These are phyloP conservation scores for Pyracantha coccinea DNA, from an alignment of 331 rosid genomes.

Conservation along the genomic window DNA sequence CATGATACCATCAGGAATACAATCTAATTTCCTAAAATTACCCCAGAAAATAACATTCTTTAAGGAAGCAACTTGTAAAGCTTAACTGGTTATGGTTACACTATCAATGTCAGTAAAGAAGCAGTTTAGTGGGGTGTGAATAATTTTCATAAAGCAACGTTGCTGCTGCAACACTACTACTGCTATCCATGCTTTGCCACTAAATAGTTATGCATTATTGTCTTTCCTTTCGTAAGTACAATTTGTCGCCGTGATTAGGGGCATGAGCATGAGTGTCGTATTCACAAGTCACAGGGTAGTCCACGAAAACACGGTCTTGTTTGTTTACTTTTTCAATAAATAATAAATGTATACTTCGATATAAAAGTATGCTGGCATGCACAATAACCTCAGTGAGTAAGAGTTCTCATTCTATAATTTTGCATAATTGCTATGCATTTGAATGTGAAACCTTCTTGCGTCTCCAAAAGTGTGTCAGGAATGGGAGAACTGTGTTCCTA, in stretches of 20 bases:
- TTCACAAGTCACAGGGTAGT: not conserved
- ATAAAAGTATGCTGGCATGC: not conserved
- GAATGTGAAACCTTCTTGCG: not conserved
- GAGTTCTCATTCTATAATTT: not conserved
- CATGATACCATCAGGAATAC: conserved; percentile 14
- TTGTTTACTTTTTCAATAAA: not conserved
- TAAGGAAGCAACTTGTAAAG: not conserved
- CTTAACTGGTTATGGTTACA: not conserved
- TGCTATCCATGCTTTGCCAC: not conserved
- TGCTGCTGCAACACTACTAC: not conserved
- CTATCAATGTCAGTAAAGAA: not conserved
- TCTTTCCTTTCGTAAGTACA: not conserved
- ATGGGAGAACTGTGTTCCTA: not conserved
- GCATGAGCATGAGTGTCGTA: not conserved
- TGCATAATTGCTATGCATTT: not conserved
- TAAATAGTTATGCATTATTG: not conserved
- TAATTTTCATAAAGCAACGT: not conserved
- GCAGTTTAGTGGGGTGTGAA: not conserved
- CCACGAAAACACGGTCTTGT: not conserved
- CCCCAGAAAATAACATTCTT: not conserved
- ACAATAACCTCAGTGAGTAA: not conserved
- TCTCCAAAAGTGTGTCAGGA: not conserved
- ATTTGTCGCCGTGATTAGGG: not conserved
- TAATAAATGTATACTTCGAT: not conserved
- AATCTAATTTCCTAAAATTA: not conserved